Conservation (phyloP, 768 basidiomycete genomes). For the Pleurotus tuoliensis region DNA sequence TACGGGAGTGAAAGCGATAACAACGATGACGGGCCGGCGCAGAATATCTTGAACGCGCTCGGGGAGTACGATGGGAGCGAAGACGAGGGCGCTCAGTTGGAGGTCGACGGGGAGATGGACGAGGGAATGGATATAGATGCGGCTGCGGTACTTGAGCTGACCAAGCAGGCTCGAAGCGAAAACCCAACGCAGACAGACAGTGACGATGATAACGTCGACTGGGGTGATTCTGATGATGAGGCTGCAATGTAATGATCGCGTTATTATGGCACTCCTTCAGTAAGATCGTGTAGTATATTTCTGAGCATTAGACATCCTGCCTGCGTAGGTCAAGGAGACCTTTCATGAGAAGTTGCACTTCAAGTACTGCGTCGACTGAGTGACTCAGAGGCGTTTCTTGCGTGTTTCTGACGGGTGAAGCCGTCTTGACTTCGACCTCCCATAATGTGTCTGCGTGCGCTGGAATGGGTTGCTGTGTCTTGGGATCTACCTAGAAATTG, state of each 20-base stretch:
- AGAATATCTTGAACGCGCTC: constrained; percentile 35
- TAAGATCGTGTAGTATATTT: neutral
- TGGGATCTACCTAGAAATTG: constrained; percentile 59
- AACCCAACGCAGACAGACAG: constrained; percentile 16
- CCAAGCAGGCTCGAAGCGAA: constrained; percentile 28
- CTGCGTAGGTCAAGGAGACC: constrained; percentile 75
- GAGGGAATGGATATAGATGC: constrained; percentile 29
- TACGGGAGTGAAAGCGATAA: constrained; percentile 54
- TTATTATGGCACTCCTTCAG: neutral
- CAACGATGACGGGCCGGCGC: constrained; percentile 17
- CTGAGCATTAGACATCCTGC: constrained; percentile 50
- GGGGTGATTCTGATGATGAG: constrained; percentile 42
- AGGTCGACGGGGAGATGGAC: constrained; percentile 29
- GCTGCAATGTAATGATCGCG: constrained; percentile 17
- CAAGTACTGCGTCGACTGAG: constrained; percentile 70
- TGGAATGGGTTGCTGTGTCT: constrained; percentile 70
- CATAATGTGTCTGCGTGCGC: constrained; percentile 79
- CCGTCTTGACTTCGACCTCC: constrained; percentile 88
- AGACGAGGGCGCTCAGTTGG: constrained; percentile 13
- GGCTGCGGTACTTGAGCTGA: constrained; percentile 29
- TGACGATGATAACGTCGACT: constrained; percentile 41
- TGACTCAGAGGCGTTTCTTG: constrained; percentile 72
- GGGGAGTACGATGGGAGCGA: constrained; percentile 42
- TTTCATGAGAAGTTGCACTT: constrained; percentile 82
- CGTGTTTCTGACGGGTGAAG: constrained; percentile 71